A percentile compares a stretch with the other conserved stretches of the same genome.
phyloP scores from a whole-genome alignment of 306 rosid species.

The Abrus precatorius region DNA sequence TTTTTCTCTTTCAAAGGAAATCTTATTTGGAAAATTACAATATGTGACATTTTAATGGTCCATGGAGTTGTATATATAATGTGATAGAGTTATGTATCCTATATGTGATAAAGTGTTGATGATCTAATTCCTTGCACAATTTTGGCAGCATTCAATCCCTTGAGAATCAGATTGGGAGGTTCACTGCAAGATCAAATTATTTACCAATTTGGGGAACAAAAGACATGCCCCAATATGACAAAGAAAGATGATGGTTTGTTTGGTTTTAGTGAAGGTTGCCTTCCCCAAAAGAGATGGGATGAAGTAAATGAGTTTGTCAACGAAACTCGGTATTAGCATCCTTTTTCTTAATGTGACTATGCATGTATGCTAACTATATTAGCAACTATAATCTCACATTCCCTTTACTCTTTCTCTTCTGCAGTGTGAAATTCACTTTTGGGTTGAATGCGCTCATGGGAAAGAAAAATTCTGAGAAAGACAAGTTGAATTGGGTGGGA shows the following conservation, averaged over 20 bases:
- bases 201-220: conserved; percentile 58
- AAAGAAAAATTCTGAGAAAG: conserved; percentile 46
- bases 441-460: conserved; percentile 70
- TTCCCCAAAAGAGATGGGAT: conserved; percentile 64
- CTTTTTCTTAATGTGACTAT: not conserved
- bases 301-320: conserved; percentile 51
- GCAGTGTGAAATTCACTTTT: conserved; percentile 66
- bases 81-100: not conserved
- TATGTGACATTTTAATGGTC: not conserved
- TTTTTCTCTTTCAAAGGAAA: not conserved
- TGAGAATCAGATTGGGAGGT: conserved; percentile 81
- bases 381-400: not conserved
- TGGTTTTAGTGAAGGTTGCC: conserved; percentile 67
- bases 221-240: conserved; percentile 42
- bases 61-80: not conserved
- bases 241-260: conserved; percentile 53
- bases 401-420: not conserved
- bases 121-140: not conserved
- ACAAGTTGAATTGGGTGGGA: conserved; percentile 53
- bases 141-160: conserved; percentile 57
- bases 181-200: conserved; percentile 67
- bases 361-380: no score
- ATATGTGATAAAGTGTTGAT: not conserved
- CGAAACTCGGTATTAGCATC: conserved; percentile 46
- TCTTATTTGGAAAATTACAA: not conserved